Evolutionary conservation across 1,284 basidiomycete species (phyloP), one percentile per base, ranked within the genome.

Genomic region (Pseudozyma sp.): DNA sequence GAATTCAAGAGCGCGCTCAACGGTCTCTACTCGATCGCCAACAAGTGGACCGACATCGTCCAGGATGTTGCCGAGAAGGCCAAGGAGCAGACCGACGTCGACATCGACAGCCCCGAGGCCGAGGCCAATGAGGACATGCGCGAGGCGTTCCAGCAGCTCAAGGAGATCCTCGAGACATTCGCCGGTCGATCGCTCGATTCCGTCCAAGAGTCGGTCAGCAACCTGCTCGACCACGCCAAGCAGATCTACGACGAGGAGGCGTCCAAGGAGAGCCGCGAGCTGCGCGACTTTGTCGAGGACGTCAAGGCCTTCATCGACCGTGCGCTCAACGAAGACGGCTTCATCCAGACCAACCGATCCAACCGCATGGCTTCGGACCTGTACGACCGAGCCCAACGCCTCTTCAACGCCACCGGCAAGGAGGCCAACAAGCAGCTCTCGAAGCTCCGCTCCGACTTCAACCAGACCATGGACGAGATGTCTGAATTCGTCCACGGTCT

Each of bases 41-140:
- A 86, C 80, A 87, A 87, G 81, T 87, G 87, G 82, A 81, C 81
- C 35, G 67, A 80, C 60, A 86, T 85, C 73, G 85, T 84, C 4
- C 79, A 84, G 59, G 83, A 84, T 24, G 84, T 86, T n/a, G 73
- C 83, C 29, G 81, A 83, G 11, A 84, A 86, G 76, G 84, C 84
- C 30, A 79, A 80, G 53, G 78, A 85, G 31, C 81, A 86, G 77
- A 80, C 82, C 30, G 78, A 85, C 17, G 68, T 85, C 56, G 81
- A 84, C 14, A 84, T 82, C 51, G 84, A 86, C 81, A 74, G 79
- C 35, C 78, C 84, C 14, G 81, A 85, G 60, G 79, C 82, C 35
- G 78, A 85, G 16, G 76, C 85, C 53, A 83, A 85, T 24, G 85
- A 82, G 59, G 83, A 86, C 82, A 78, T 86, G 29, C 77, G 84